Evolutionary conservation across 176 grass and related monocot species (phyloP).

Genomic region (Alloteropsis semialata): DNA sequence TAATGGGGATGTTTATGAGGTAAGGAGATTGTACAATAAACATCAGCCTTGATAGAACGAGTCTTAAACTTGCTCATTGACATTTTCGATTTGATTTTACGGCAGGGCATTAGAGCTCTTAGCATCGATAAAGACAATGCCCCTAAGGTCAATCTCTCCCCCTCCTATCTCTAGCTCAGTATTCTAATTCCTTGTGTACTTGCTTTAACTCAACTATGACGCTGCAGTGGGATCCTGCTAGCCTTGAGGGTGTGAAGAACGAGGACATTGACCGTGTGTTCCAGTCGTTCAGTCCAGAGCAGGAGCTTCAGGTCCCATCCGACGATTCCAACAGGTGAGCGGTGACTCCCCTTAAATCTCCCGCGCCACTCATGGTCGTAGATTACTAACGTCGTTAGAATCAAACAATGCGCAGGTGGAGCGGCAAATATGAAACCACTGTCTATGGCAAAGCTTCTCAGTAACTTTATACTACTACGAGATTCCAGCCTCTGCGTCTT

Average conservation of each 20-base stretch:
- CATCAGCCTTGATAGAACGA: neutral
- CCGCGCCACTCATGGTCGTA: neutral
- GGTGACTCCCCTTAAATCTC: neutral
- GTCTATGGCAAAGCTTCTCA: conserved; percentile 41
- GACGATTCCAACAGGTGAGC: conserved; percentile 63
- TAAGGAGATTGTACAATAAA: conserved; percentile 4
- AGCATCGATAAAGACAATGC: conserved; percentile 92
- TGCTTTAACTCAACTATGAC: conserved; percentile 8
- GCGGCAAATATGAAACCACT: conserved; percentile 73
- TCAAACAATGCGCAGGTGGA: conserved; percentile 55
- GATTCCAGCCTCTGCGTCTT: neutral
- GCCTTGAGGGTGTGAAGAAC: conserved; percentile 57
- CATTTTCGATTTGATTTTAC: conserved; percentile 8
- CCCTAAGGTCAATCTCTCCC: conserved; percentile 59
- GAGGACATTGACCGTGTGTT: conserved; percentile 68
- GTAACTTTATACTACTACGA: neutral
- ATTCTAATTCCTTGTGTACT: neutral
- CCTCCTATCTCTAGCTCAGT: neutral
- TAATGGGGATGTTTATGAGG: conserved; percentile 84
- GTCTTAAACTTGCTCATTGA: neutral
- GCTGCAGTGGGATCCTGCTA: conserved; percentile 74
- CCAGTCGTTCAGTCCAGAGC: conserved; percentile 61
- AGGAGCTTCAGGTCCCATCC: conserved; percentile 66
- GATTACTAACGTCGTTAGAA: neutral
- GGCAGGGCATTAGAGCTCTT: conserved; percentile 89